These are phyloP conservation scores for Boletus pseudo-olivaceus DNA, from an alignment of 768 basidiomycete genomes.

Conservation along the genomic window DNA sequence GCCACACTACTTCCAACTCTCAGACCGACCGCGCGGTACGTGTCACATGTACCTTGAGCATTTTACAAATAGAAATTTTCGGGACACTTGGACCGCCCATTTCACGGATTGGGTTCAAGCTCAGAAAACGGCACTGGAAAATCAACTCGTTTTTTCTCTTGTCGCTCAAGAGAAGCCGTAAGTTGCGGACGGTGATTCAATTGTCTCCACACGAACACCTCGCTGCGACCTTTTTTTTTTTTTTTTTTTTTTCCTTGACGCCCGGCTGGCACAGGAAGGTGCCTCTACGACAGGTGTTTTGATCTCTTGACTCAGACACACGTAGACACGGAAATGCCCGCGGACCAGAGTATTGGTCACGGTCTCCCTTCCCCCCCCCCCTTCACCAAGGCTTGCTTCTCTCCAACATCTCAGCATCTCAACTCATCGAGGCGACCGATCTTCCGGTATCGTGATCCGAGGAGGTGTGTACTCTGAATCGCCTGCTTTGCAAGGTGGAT, in stretches of 20 bases:
- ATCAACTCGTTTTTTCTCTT: not conserved
- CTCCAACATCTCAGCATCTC: not conserved
- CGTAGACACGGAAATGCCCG: conserved; percentile 18
- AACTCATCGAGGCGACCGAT: not conserved
- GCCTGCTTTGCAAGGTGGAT: not conserved
- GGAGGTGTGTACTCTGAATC: not conserved
- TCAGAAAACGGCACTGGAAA: conserved; percentile 6
- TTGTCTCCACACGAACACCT: conserved; percentile 5
- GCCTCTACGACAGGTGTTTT: conserved; percentile 4
- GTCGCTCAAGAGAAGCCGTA: conserved; percentile 1
- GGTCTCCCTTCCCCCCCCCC: conserved; percentile 1
- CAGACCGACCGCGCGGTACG: conserved; percentile 7
- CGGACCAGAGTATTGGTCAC: not conserved
- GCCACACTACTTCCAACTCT: conserved; percentile 1
- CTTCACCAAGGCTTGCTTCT: not conserved
- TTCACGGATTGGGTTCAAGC: conserved; percentile 14
- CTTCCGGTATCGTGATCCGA: not conserved
- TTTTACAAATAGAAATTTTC: not conserved
- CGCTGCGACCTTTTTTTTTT: not conserved
- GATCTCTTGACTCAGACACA: conserved; percentile 7
- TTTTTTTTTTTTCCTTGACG: not conserved
- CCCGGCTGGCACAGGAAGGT: conserved; percentile 13
- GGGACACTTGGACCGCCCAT: conserved; percentile 3
- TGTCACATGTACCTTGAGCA: conserved; percentile 8
- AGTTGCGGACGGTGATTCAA: conserved; percentile 1